Percentiles rank a stretch among this genome's conserved stretches.
Evolutionary conservation across 768 basidiomycete species (phyloP).

Genomic region (Macrolepiota dolichaula): DNA sequence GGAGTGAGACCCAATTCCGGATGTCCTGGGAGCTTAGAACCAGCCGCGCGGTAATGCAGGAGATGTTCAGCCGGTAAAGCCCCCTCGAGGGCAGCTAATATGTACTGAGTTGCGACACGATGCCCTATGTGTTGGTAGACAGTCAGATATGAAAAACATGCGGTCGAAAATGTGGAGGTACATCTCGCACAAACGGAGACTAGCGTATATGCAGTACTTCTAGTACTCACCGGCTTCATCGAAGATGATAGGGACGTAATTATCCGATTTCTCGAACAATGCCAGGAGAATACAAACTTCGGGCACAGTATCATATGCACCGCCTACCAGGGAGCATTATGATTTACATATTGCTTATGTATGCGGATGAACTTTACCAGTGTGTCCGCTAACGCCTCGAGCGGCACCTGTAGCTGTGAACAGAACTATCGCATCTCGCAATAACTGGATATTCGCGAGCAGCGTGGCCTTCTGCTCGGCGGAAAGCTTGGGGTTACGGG

Average conservation of each 20-base stretch:
- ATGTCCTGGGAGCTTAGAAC: conserved; percentile 85
- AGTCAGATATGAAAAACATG: background rate
- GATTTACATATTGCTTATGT: conserved; percentile 1
- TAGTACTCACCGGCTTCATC: conserved; percentile 70
- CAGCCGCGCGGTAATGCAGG: conserved; percentile 80
- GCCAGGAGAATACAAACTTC: conserved; percentile 80
- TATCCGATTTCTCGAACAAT: conserved; percentile 63
- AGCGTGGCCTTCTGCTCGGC: conserved; percentile 58
- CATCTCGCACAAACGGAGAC: background rate
- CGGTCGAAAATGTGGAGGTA: background rate
- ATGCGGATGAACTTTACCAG: conserved; percentile 37
- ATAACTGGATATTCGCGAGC: conserved; percentile 68
- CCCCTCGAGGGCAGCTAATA: conserved; percentile 77
- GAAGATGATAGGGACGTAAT: conserved; percentile 67
- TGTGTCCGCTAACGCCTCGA: conserved; percentile 84
- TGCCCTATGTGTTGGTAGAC: conserved; percentile 49
- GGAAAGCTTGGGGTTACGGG: conserved; percentile 57
- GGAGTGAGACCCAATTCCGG: conserved; percentile 88
- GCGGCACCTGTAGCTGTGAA: conserved; percentile 88
- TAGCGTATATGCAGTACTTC: background rate
- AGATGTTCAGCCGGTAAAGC: conserved; percentile 71
- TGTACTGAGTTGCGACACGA: conserved; percentile 87
- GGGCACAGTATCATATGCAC: conserved; percentile 75
- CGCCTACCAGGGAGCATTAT: conserved; percentile 32
- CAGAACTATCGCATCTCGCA: conserved; percentile 81